These are phyloP conservation scores for Amaranthus hypochondriacus DNA, from an alignment of 148 eudicot species.

Conservation along the genomic window DNA sequence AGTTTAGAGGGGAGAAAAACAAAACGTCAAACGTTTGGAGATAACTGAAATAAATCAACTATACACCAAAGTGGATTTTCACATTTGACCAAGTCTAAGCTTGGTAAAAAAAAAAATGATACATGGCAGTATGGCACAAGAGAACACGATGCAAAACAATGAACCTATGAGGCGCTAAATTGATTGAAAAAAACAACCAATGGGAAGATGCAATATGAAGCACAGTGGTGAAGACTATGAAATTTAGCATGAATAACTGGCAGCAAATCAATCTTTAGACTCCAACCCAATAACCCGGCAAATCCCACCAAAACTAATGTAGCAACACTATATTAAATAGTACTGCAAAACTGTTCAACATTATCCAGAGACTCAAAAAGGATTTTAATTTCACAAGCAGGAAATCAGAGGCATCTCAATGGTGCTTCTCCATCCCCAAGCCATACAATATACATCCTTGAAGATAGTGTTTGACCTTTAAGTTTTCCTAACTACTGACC, in stretches of 20 bases:
- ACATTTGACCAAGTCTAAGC: background rate
- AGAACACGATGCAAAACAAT: background rate
- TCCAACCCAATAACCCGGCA: background rate
- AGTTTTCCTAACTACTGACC: background rate
- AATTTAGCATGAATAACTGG: background rate
- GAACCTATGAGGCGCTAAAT: too few relatives aligned
- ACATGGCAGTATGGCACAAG: background rate
- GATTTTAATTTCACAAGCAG: background rate
- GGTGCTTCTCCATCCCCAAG: background rate
- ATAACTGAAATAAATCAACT: background rate
- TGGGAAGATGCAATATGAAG: background rate
- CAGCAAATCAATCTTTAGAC: background rate
- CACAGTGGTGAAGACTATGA: constrained; percentile 1
- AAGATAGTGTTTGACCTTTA: background rate
- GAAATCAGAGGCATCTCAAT: background rate
- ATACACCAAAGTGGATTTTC: background rate
- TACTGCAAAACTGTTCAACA: background rate
- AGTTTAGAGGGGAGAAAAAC: constrained; percentile 10
- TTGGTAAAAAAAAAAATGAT: background rate
- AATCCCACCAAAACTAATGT: background rate
- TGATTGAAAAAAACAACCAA: background rate
- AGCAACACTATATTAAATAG: background rate
- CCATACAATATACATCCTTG: background rate
- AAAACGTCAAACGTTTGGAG: background rate
- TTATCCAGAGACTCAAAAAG: background rate